Evolutionary conservation across 2,329 filamentous ascomycete genomes (phyloP), one percentile per base, ranked within the genome.

Genomic region (Penicillium aurantiogriseum): DNA sequence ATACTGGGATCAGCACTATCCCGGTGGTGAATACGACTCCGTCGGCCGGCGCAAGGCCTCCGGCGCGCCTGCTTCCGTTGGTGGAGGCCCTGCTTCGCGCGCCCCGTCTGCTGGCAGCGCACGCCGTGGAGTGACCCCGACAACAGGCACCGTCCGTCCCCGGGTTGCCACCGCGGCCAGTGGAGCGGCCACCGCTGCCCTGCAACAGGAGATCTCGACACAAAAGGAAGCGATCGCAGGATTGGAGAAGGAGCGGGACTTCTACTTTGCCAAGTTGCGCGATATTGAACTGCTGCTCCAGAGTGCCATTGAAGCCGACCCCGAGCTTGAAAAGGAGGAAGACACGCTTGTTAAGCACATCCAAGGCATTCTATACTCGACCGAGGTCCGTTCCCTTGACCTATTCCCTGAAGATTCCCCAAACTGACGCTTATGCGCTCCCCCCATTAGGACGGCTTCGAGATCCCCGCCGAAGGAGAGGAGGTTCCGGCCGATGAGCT

Each of bases 1-100:
- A 67, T 97, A 92, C 81, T 99, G 94, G 94, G 94, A 99, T 72
- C 91, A 97, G 74, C 92, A 97, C 82, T 99, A 91, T 78, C 94
- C 94, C 8, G 94, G 94, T 58, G 92, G 94, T 69, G 94, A 97
- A 64, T 99, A 99, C 80, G 94, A 99, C 74, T 91, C 94, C 11
- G 84, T 96, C 27, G 82, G 83, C 54, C 86, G 94, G 71, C 85
- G 94, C 75, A 96, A 96, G 79, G 92, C 87, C 33, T 86, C 85
- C 52, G 84, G 85, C 31, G 82, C 86, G 29, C 81, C 86, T 35
- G 82, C 86, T 29, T 81, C 86, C 43, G 50, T 38, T 6, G 59
- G 54, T 40, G 49, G 13, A 4, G 43, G 83, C 4, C 45, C 63
- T 11, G 17, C 77, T 15, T 74, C 79, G 55, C 78, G 82, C 43